phyloP scores from a whole-genome alignment of 2,329 filamentous ascomycete species.

The Didymella glomerata region DNA sequence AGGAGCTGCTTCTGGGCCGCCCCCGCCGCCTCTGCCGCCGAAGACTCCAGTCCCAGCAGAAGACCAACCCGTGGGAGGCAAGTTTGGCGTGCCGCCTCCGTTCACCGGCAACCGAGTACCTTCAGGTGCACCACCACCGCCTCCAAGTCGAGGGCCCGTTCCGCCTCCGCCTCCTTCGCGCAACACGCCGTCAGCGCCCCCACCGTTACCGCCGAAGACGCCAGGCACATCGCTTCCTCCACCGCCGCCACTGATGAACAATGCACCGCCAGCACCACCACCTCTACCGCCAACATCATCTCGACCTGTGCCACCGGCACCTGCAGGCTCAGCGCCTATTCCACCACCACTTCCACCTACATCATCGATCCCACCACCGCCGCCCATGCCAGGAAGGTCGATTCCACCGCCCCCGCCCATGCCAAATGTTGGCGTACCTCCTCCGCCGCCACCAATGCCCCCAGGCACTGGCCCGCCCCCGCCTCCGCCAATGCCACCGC shows the following conservation, averaged over 20 bases:
- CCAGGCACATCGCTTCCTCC: slow-evolving; percentile 65
- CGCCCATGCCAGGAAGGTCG: slow-evolving; percentile 35
- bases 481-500: slow-evolving; percentile 44
- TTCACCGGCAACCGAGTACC: slow-evolving; percentile 71
- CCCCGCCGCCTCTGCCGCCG: slow-evolving; percentile 69
- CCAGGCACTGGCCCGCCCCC: slow-evolving; percentile 45
- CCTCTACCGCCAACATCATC: slow-evolving; percentile 42
- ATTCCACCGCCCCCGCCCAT: slow-evolving; percentile 51
- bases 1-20: slow-evolving; percentile 63
- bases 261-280: slow-evolving; percentile 42
- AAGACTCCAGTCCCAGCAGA: slow-evolving; percentile 70
- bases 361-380: slow-evolving; percentile 43
- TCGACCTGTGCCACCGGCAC: slow-evolving; percentile 38
- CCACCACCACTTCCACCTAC: slow-evolving; percentile 39
- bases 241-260: slow-evolving; percentile 58
- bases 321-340: slow-evolving; percentile 34
- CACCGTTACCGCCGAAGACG: slow-evolving; percentile 50
- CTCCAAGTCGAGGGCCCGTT: slow-evolving; percentile 73
- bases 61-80: slow-evolving; percentile 62
- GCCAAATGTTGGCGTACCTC: slow-evolving; percentile 44
- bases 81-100: slow-evolving; percentile 80
- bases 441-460: slow-evolving; percentile 29
- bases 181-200: slow-evolving; percentile 51
- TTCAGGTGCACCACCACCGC: slow-evolving; percentile 76
- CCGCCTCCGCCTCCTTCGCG: slow-evolving; percentile 63